These are phyloP conservation scores for Strobilomyces echinocephalus DNA, from an alignment of 768 basidiomycete species.

Conservation along the genomic window DNA sequence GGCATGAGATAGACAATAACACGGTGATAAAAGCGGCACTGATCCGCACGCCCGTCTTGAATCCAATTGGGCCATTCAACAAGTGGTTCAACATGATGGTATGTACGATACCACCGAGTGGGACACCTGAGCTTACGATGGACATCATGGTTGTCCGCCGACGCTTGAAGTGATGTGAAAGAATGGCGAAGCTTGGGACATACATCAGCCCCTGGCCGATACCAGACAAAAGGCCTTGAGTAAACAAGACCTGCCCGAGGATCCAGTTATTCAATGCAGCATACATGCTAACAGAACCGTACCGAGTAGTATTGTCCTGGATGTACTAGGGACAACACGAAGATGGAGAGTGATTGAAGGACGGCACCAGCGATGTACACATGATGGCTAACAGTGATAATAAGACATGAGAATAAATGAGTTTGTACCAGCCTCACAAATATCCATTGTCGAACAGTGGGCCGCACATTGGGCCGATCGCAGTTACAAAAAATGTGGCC, in stretches of 20 bases:
- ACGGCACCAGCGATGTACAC: slow-evolving; percentile 24
- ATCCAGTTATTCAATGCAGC: background rate
- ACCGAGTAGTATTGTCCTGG: slow-evolving; percentile 36
- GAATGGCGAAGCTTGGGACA: slow-evolving; percentile 39
- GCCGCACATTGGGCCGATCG: slow-evolving; percentile 21
- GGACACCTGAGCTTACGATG: slow-evolving; percentile 42
- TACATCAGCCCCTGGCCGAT: slow-evolving; percentile 42
- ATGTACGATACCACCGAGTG: slow-evolving; percentile 51
- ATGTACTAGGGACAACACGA: slow-evolving; percentile 35
- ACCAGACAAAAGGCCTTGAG: slow-evolving; percentile 42
- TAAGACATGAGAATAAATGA: background rate
- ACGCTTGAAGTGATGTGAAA: slow-evolving; percentile 43
- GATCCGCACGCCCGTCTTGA: slow-evolving; percentile 36
- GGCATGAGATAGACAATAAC: slow-evolving; percentile 35
- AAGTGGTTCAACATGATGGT: slow-evolving; percentile 57
- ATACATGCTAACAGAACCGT: background rate
- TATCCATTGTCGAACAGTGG: slow-evolving; percentile 25
- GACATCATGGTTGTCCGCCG: slow-evolving; percentile 42
- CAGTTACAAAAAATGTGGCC: slow-evolving; percentile 13
- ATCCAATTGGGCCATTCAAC: slow-evolving; percentile 41
- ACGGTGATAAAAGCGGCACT: slow-evolving; percentile 38
- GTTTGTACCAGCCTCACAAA: slow-evolving; percentile 16
- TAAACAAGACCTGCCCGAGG: slow-evolving; percentile 35
- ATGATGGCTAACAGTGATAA: slow-evolving; percentile 4
- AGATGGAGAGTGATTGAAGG: slow-evolving; percentile 28